phyloP scores from a whole-genome alignment of 257 asterid genomes.

The Vinca minor region DNA sequence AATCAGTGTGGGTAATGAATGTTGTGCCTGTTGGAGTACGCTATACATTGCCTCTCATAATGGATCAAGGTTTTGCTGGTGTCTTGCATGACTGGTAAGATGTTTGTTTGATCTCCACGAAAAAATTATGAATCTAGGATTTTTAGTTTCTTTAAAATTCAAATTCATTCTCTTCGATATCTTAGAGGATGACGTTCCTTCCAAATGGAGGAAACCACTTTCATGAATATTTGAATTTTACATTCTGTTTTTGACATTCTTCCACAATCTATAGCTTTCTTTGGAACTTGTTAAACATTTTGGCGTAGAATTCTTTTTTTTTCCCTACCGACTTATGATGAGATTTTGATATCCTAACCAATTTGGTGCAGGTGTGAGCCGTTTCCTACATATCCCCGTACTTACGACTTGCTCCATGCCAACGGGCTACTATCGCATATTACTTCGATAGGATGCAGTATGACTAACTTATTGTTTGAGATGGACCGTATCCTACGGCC shows the following conservation, averaged over 20 bases:
- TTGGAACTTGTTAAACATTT: neutral
- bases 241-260: neutral
- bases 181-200: constrained; percentile 1
- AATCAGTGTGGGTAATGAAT: constrained; percentile 90
- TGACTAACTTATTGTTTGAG: constrained; percentile 53
- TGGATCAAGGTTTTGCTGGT: constrained; percentile 71
- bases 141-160: neutral
- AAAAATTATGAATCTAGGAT: neutral
- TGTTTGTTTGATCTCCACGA: neutral
- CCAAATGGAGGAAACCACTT: neutral
- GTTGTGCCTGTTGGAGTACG: constrained; percentile 68
- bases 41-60: constrained; percentile 67
- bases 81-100: constrained; percentile 80
- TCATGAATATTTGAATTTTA: neutral
- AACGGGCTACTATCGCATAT: constrained; percentile 61
- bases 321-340: neutral
- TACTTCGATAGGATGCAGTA: constrained; percentile 47
- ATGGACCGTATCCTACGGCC: constrained; percentile 95
- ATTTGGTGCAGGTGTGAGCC: constrained; percentile 71
- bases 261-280: neutral
- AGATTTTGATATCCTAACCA: constrained; percentile 11
- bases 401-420: constrained; percentile 87
- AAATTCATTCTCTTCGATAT: neutral
- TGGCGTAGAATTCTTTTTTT: neutral
- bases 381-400: constrained; percentile 91